Percentiles rank a stretch among this genome's conserved stretches.
These are phyloP conservation scores for Melanogaster broomeanus DNA, from an alignment of 768 basidiomycete species.

Conservation along the genomic window DNA sequence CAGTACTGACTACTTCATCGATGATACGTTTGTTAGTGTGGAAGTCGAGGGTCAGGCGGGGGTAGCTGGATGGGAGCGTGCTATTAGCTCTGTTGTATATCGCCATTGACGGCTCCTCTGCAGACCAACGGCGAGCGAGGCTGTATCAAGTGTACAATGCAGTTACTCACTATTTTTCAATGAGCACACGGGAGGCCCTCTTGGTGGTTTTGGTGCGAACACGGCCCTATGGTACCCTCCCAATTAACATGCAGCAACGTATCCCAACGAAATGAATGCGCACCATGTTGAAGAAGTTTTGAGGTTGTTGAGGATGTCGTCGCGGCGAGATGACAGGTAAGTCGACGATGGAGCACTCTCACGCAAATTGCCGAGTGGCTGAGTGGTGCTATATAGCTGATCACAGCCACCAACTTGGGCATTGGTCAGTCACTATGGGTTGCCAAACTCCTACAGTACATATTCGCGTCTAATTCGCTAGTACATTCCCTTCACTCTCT, in stretches of 20 bases:
- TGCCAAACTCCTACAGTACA: slow-evolving; percentile 84
- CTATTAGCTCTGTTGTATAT: background rate
- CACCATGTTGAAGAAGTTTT: slow-evolving; percentile 52
- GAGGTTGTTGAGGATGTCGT: slow-evolving; percentile 22
- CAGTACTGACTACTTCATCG: slow-evolving; percentile 84
- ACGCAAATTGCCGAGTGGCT: background rate
- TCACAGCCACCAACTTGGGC: background rate
- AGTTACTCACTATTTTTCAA: slow-evolving; percentile 92
- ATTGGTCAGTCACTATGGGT: too few relatives aligned
- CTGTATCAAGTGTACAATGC: background rate
- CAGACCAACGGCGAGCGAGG: background rate
- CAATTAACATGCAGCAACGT: slow-evolving; percentile 13
- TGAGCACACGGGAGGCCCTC: slow-evolving; percentile 97
- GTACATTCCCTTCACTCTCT: slow-evolving; percentile 17
- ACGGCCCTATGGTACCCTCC: slow-evolving; percentile 68
- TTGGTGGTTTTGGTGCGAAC: slow-evolving; percentile 99
- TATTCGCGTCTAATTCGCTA: slow-evolving; percentile 25
- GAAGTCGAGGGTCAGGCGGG: slow-evolving; percentile 98
- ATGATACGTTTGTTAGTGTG: slow-evolving; percentile 99
- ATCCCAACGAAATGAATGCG: slow-evolving; percentile 10
- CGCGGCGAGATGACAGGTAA: too few relatives aligned
- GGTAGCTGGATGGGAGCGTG: slow-evolving; percentile 66
- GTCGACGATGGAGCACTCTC: too few relatives aligned
- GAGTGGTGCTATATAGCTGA: background rate
- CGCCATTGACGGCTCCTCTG: too few relatives aligned